phyloP scores from a whole-genome alignment of 2,329 filamentous ascomycete species.

The Cladosporium sp. region DNA sequence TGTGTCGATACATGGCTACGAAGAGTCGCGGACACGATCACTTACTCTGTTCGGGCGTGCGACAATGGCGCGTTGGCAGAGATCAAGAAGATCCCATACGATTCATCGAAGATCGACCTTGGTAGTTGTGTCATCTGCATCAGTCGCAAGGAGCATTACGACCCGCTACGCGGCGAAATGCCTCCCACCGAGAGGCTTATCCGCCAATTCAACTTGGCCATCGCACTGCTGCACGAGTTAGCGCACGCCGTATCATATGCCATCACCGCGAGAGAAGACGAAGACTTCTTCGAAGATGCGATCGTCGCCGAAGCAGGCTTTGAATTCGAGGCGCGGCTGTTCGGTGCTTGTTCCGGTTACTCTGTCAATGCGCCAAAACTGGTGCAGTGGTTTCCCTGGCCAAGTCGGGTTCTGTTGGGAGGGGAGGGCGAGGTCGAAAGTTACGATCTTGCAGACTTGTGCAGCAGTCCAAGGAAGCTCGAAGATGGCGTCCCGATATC shows the following conservation, averaged over 20 bases:
- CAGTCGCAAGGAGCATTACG: background rate
- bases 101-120: background rate
- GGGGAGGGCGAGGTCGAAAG: background rate
- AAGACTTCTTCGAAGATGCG: conserved; percentile 14
- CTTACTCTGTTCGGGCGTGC: background rate
- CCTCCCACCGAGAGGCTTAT: background rate
- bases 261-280: background rate
- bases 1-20: background rate
- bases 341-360: background rate
- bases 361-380: background rate
- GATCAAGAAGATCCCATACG: background rate
- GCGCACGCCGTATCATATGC: conserved; percentile 1
- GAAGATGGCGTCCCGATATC: background rate
- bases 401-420: background rate
- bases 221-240: background rate
- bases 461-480: background rate
- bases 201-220: background rate
- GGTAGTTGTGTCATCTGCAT: background rate
- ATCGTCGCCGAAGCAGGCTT: conserved; percentile 10
- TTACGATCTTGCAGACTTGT: background rate
- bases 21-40: background rate
- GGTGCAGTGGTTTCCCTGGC: background rate
- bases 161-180: background rate
- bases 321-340: background rate
- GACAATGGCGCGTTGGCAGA: background rate